These are phyloP conservation scores for Taxillus chinensis DNA, from an alignment of 164 flowering plant species.

Conservation along the genomic window DNA sequence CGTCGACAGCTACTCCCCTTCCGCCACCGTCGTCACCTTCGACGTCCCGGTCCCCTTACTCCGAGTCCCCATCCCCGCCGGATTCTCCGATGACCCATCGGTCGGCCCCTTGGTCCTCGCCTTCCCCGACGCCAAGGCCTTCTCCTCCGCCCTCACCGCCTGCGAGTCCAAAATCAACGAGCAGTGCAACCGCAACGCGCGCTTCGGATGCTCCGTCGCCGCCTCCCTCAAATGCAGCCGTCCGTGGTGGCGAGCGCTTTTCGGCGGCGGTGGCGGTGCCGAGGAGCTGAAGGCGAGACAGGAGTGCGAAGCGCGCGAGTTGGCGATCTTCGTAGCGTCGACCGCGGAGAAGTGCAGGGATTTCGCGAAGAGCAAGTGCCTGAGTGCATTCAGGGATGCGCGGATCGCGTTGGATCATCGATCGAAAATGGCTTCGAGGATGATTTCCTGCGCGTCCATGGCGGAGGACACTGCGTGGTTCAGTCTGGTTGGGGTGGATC, in stretches of 20 bases:
- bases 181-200: slow-evolving; percentile 44
- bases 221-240: slow-evolving; percentile 43
- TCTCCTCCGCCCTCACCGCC: slow-evolving; percentile 23
- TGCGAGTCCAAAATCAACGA: slow-evolving; percentile 23
- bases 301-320: slow-evolving; percentile 45
- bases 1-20: slow-evolving; percentile 28
- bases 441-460: slow-evolving; percentile 21
- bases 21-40: slow-evolving; percentile 34
- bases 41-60: slow-evolving; percentile 33
- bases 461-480: slow-evolving; percentile 1
- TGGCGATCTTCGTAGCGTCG: slow-evolving; percentile 27
- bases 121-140: slow-evolving; percentile 25
- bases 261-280: slow-evolving; percentile 9
- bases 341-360: slow-evolving; percentile 33
- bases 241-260: slow-evolving; percentile 39
- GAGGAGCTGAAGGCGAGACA: slow-evolving; percentile 28
- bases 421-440: slow-evolving; percentile 11
- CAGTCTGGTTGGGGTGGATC: background rate
- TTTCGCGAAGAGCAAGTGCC: slow-evolving; percentile 37
- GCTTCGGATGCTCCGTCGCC: slow-evolving; percentile 47
- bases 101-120: slow-evolving; percentile 37
- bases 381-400: slow-evolving; percentile 31
- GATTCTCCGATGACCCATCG: slow-evolving; percentile 20
- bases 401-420: slow-evolving; percentile 20
- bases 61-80: slow-evolving; percentile 33